These are phyloP conservation scores for Aspergillus hancockii DNA, from an alignment of 495 filamentous ascomycete genomes.

Conservation along the genomic window DNA sequence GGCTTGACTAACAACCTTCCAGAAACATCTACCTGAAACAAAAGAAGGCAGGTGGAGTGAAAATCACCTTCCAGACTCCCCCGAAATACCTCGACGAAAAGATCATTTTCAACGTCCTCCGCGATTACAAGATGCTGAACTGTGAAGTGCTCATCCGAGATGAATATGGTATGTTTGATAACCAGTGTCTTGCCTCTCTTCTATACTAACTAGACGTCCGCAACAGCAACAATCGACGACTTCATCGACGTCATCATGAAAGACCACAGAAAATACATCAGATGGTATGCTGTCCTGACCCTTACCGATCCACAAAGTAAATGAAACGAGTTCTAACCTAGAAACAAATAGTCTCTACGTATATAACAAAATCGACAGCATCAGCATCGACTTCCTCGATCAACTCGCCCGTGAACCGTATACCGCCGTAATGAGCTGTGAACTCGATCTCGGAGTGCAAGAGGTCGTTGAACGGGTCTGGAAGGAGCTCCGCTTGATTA, in stretches of 20 bases:
- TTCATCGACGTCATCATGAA: constrained; percentile 99
- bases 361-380: constrained; percentile 99
- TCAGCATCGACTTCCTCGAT: constrained; percentile 91
- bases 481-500: constrained; percentile 88
- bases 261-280: constrained; percentile 97
- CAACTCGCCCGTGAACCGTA: constrained; percentile 87
- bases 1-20: constrained; percentile 23
- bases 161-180: constrained; percentile 65
- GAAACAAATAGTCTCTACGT: constrained; percentile 79
- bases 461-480: constrained; percentile 95
- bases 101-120: constrained; percentile 93
- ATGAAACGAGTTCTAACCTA: constrained; percentile 10
- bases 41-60: constrained; percentile 98
- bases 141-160: constrained; percentile 95
- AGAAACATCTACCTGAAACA: constrained; percentile 98
- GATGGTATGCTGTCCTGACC: constrained; percentile 48
- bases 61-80: constrained; percentile 89
- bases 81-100: constrained; percentile 94
- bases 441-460: constrained; percentile 93
- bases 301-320: not conserved
- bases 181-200: not conserved
- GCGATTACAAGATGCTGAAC: constrained; percentile 98
- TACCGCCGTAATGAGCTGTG: constrained; percentile 97
- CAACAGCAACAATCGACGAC: constrained; percentile 88
- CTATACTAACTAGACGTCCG: not conserved